Base-by-base conservation (phyloP, 1,284 basidiomycete species). In the Sanghuangporus weigelae region DNA sequence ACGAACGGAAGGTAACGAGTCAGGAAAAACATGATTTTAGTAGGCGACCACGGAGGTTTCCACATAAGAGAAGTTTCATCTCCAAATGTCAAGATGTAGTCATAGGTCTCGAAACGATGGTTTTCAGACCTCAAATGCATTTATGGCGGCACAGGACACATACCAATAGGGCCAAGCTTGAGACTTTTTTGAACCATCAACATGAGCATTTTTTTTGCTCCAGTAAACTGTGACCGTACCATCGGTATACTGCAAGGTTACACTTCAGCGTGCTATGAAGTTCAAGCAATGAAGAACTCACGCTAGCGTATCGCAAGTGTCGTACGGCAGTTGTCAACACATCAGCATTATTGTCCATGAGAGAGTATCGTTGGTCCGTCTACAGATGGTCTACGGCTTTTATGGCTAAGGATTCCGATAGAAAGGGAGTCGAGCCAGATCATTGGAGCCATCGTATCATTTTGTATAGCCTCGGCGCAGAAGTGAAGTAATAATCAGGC, bases 1-100 rank as follows among this genome's bases (percentile, higher is more conserved):
- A 49, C 23, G 55, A 62, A 62, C 16, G 60, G 54, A 11, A 62
- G n/a, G 26, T 62, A 62, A 7, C 60, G 60, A 6, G 53, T 62
- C n/a, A 62, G 35, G 26, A 62, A 56, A 44, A 57, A 62, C 42
- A 62, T 36, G n/a, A 62, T 12, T 38, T 62, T 62, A 4, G 42
- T 16, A 19, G 48, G 10, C 3, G 54, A 46, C 60, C 60, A 57
- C 12, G 40, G 40, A 21, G 54, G 57, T 14, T 21, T 19, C 60
- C 60, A 62, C 36, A 62, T 56, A 12, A 62, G 38, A 16, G 48
- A 42, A 3, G 16, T 21, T 42, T 60, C 59, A n/a, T 60, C 49
- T 6, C 31, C 49, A 35, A 60, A 51, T 7, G 59, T 60, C 38
- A 60, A n/a, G 14, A 39, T 10, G 35, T 60, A 60, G 10, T 60